Evolutionary conservation across 768 basidiomycete genomes (phyloP), one percentile per base, ranked within the genome.

Genomic region (Coprinopsis marcescibilis): DNA sequence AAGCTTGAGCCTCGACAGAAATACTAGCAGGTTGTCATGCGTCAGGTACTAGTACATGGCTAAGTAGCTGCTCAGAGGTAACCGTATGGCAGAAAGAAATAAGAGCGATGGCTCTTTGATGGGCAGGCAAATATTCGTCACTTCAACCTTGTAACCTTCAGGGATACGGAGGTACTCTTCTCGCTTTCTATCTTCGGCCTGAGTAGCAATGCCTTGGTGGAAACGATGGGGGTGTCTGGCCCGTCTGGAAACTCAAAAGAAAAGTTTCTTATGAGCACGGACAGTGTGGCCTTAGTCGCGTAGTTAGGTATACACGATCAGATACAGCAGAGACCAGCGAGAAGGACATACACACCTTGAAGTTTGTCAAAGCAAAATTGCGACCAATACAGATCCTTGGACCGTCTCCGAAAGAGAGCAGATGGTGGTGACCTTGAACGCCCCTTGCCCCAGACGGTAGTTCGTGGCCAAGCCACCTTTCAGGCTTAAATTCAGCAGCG

Each of bases 401-500:
- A 0, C 78, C 77, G 55, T 77, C 75, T 10, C 68, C 62, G 51
- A 80, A 80, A 0, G 75, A 73, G 20, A 78, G 57, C 10, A 78
- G 56, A 52, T 79, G 76, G 0, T 69, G 65, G 50, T 78, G 64
- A 12, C 76, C 78, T 52, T 71, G 70, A 2, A 77, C 61, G 21
- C 69, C 68, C 27, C 68, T 69, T 0, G 69, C 67, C 23, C 53
- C 46, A 3, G 49, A 43, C 14, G 50, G 50, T 1, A 62, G 59
- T 12, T 60, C 61, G 3, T 62, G 60, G 3, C 53, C 53, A 7
- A 85, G 62, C 85, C 85, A 87, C 4, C 85, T 67, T 45, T 80
- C 78, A 0, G 84, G 85, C 32, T 73, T 66, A 59, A 80, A 88
- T 38, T 71, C 70, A 19, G 71, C 68, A 3, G 80, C 73, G 47